phyloP scores from a whole-genome alignment of 2,329 filamentous ascomycete species.

The Sporothrix brunneoviolacea region DNA sequence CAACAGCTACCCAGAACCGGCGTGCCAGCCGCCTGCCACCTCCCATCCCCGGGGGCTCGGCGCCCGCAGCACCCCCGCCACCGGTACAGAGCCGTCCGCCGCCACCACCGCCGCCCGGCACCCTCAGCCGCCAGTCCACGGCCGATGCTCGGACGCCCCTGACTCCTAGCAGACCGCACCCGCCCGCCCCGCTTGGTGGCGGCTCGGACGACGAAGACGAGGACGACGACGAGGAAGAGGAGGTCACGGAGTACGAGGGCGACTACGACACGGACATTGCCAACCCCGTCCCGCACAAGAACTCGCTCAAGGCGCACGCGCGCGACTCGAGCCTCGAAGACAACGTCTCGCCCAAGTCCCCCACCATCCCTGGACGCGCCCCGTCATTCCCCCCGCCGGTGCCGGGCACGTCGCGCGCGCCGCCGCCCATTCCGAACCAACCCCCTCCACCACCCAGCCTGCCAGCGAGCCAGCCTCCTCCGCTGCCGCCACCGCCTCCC shows the following conservation, averaged over 20 bases:
- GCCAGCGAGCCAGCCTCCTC: slow-evolving; percentile 44
- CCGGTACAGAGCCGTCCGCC: slow-evolving; percentile 55
- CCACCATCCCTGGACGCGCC: slow-evolving; percentile 36
- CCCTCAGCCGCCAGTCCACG: slow-evolving; percentile 52
- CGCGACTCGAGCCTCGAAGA: slow-evolving; percentile 72
- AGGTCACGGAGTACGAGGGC: slow-evolving; percentile 90
- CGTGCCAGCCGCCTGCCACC: slow-evolving; percentile 52
- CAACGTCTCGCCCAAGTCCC: slow-evolving; percentile 54
- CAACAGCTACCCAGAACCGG: slow-evolving; percentile 35
- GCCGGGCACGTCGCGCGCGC: slow-evolving; percentile 52
- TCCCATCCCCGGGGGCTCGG: slow-evolving; percentile 59
- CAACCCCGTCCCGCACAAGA: slow-evolving; percentile 87
- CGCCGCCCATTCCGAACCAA: slow-evolving; percentile 60
- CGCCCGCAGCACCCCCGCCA: slow-evolving; percentile 38
- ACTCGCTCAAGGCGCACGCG: slow-evolving; percentile 77
- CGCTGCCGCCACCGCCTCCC: slow-evolving; percentile 50
- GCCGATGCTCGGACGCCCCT: slow-evolving; percentile 40
- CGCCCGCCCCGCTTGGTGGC: slow-evolving; percentile 24
- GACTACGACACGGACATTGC: slow-evolving; percentile 98
- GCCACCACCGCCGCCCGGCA: slow-evolving; percentile 55
- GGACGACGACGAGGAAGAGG: slow-evolving; percentile 66
- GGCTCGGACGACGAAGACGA: slow-evolving; percentile 57
- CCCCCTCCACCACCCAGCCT: slow-evolving; percentile 22
- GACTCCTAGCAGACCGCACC: slow-evolving; percentile 30
- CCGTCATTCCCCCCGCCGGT: slow-evolving; percentile 49